Evolutionary conservation across 306 rosid genomes (phyloP), one percentile per base, ranked within the genome.

Genomic region (Lathyrus aphaca): DNA sequence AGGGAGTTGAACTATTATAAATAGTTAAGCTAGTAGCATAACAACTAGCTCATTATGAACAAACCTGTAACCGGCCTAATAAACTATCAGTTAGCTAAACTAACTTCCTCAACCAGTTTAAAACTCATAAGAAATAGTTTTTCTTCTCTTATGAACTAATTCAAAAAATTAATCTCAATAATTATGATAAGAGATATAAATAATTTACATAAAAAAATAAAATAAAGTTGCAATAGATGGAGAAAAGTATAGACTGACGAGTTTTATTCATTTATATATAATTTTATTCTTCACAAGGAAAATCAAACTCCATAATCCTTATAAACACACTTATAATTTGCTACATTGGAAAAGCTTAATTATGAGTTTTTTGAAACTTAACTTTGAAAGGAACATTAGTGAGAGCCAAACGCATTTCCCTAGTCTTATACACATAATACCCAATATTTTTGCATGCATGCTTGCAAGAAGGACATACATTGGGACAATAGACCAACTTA

Each of bases 401-500:
- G 2, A 76, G 50, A 43, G 71, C 66, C 9, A 76, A 58, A 51
- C 59, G 76, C 35, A 54, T 13, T 50, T 29, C 2, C 12, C 9
- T 21, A 19, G 8, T 10, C 29, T 53, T 53, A 50, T 69, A 63
- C 6, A 13, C 65, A 18, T 25, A 69, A 0, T 60, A 0, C 1
- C 80, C 80, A 39, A 76, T 14, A 18, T 40, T 12, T 27, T 14
- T 76, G 29, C 80, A 76, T 21, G n/a, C 40, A 57, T 29, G 66
- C 0, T 56, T 56, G 44, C 39, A 54, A 69, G 40, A 53, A 53
- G n/a, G 58, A 18, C 56, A 85, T 6, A 86, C 87, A 1, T 45
- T 72, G 1, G 94, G 94, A 56, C 94, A 90, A 12, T 80, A 84
- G 2, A 61, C 73, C 8, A 90, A 25, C 63, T 84, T 84, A 60